Evolutionary conservation across 192 early-diverging fungal species (phyloP).

Genomic region (Chytriomyces hyalinus): DNA sequence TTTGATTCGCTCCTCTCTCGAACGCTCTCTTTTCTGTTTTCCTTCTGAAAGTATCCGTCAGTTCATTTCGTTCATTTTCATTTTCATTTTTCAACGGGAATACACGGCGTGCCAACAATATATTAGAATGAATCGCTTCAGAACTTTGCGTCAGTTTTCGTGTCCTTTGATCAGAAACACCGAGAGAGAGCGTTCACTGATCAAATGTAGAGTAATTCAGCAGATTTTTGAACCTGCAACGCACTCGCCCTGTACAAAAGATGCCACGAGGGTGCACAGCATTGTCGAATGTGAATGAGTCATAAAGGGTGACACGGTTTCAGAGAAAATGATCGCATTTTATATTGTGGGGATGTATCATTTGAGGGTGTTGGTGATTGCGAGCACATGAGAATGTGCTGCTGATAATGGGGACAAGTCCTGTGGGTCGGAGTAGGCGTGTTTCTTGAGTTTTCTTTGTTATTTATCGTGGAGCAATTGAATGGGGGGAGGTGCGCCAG

Average conservation of each 20-base stretch:
- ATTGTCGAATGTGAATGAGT: slow-evolving; percentile 23
- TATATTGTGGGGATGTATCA: no score
- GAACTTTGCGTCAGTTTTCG: slow-evolving; percentile 1
- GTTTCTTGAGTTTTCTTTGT: no score
- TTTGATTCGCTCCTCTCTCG: neutral
- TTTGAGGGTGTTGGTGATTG: no score
- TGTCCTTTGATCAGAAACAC: neutral
- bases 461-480: no score
- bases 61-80: no score
- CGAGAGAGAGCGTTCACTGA: neutral
- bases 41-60: neutral
- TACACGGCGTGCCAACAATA: neutral
- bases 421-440: no score
- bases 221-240: neutral
- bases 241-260: neutral
- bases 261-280: neutral
- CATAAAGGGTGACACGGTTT: slow-evolving; percentile 18
- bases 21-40: neutral
- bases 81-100: no score
- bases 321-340: no score
- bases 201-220: neutral
- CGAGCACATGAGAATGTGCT: no score
- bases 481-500: no score
- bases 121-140: neutral
- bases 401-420: no score